Evolutionary conservation across 139 green algal genomes (phyloP), one percentile per base, ranked within the genome.

Genomic region (Zygnema circumcarinatum): DNA sequence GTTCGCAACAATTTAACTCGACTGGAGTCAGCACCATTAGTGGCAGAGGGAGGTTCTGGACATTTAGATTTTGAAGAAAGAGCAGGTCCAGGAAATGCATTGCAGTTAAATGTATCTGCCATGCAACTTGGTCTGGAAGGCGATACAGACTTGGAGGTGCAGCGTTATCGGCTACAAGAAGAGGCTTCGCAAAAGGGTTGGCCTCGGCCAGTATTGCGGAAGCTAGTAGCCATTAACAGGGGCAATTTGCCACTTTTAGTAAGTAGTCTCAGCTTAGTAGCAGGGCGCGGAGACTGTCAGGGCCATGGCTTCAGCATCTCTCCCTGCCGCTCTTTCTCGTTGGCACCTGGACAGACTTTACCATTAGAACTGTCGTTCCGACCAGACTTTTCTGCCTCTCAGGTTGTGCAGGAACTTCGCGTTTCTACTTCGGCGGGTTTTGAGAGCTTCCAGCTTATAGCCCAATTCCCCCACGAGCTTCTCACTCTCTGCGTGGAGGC

Each of bases 1-100:
- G 32, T 86, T 35, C 56, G 79, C 21, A 86, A 76, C 31, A 86
- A 86, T 7, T 41, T 86, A 33, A 86, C 79, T 2, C n/a, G 38
- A 33, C 31, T 86, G 3, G 38, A 81, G 67, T 40, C n/a, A n/a
- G 22, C 81, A 2, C 68, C 31, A 20, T 68, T 86, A 38, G 20
- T 85, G 2, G 79, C 53, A 20, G 79, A 86, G 36, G 79, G 79
- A 39, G 79, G 79, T 20, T 84, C 31, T 33, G 79, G 62, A 83
- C 62, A 86, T 16, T 38, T 86, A 68, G 62, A 38, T 35, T 86
- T 86, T 47, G 56, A 36, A 22, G 79, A 86, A 2, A 62, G 16
- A 62, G 47, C 7, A 16, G 16, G 47, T 16, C 47, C 47, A 16
- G 47, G 16, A 62, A 62, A 62, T 16, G 7, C 47, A 62, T 16